phyloP scores from a whole-genome alignment of 2,329 filamentous ascomycete genomes.

The Fusarium sp. region DNA sequence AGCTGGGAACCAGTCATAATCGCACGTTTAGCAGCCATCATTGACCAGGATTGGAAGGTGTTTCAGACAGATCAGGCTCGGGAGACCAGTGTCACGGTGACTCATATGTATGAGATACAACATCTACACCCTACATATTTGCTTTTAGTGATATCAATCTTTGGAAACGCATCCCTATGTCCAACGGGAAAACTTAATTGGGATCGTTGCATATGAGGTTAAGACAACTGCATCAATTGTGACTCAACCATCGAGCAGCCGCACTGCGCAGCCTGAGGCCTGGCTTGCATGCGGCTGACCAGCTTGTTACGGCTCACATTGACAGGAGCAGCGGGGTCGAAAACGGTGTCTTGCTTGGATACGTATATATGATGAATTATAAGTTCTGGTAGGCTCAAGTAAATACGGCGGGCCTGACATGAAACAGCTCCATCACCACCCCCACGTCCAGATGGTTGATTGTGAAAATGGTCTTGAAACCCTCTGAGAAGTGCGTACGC shows the following conservation, averaged over 20 bases:
- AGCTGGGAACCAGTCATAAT: no score
- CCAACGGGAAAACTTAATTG: rapidly evolving
- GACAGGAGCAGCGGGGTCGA: not conserved
- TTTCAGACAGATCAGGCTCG: not conserved
- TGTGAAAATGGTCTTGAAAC: not conserved
- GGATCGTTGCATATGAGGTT: no score
- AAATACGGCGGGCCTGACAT: not conserved
- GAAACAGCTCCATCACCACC: not conserved
- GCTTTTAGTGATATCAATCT: rapidly evolving
- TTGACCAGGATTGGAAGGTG: not conserved
- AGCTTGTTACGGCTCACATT: no score
- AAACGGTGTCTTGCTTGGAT: not conserved
- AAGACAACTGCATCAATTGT: no score
- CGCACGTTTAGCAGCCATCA: not conserved
- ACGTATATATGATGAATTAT: not conserved
- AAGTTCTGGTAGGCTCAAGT: not conserved
- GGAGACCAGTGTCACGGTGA: not conserved
- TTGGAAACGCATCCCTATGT: rapidly evolving
- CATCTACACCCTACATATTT: rapidly evolving
- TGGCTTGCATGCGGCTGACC: not conserved
- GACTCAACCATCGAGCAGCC: not conserved
- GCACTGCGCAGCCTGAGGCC: no score
- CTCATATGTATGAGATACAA: no score
- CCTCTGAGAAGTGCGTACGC: not conserved
- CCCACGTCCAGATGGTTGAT: not conserved